Percentiles rank a stretch among this genome's conserved stretches.
These are phyloP conservation scores for Helenozyma rhizophorensis DNA, from an alignment of 805 yeast species.

Conservation along the genomic window DNA sequence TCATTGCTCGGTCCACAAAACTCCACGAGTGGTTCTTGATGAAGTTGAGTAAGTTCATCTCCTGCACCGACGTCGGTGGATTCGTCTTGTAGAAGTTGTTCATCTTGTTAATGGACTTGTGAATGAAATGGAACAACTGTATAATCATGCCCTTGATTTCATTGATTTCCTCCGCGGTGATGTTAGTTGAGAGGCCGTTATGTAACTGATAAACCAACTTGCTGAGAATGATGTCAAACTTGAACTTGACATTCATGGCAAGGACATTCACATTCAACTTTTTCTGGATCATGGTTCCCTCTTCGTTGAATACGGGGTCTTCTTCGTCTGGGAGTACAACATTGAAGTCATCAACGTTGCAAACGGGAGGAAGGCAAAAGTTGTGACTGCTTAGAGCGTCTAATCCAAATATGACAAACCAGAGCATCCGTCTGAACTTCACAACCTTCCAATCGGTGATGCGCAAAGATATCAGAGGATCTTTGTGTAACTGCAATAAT, in stretches of 20 bases:
- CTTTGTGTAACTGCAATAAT: conserved; percentile 52
- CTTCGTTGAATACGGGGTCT: conserved; percentile 29
- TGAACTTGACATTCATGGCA: conserved; percentile 50
- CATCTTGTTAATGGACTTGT: conserved; percentile 42
- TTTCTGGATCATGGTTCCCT: conserved; percentile 27
- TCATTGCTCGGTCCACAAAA: conserved; percentile 51
- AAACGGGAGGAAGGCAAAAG: conserved; percentile 51
- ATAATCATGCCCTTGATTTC: conserved; percentile 45
- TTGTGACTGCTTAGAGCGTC: conserved; percentile 56
- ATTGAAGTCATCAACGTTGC: conserved; percentile 50
- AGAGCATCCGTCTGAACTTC: conserved; percentile 51
- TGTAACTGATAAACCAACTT: conserved; percentile 49
- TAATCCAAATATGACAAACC: conserved; percentile 64
- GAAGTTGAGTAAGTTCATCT: conserved; percentile 43
- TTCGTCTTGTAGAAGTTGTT: conserved; percentile 27
- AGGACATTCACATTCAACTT: conserved; percentile 43
- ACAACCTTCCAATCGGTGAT: conserved; percentile 45
- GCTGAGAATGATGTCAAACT: conserved; percentile 48
- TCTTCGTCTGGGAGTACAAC: conserved; percentile 51
- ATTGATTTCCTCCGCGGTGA: conserved; percentile 39
- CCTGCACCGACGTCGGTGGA: conserved; percentile 37
- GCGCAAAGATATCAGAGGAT: conserved; percentile 51
- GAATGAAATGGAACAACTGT: conserved; percentile 47
- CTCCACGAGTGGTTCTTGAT: conserved; percentile 46
- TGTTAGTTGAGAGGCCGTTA: conserved; percentile 42